Conservation (phyloP, 1,284 basidiomycete genomes). For the Austroboletus novae-zelandiae region DNA sequence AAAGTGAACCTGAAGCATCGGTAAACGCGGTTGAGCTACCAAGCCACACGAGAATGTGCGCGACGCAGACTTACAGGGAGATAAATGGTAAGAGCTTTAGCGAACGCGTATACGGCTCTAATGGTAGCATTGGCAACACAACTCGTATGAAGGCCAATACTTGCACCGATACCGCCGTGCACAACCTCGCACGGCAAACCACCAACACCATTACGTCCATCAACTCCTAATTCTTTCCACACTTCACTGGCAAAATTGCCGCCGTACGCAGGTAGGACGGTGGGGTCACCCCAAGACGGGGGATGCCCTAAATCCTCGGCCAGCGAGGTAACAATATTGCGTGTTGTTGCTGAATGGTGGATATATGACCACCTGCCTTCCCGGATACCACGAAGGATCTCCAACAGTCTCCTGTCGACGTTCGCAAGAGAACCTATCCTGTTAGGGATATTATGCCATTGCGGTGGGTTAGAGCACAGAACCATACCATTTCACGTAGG, state of each 20-base stretch:
- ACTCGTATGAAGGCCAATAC: conserved; percentile 47
- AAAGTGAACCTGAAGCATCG: conserved; percentile 56
- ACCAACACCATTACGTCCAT: conserved; percentile 50
- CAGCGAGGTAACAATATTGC: conserved; percentile 43
- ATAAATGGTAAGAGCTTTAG: conserved; percentile 62
- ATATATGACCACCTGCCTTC: conserved; percentile 58
- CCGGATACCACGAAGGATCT: conserved; percentile 51
- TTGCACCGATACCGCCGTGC: conserved; percentile 51
- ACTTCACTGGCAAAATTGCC: conserved; percentile 44
- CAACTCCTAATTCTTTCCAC: conserved; percentile 57
- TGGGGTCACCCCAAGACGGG: conserved; percentile 59
- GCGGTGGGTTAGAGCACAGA: neutral
- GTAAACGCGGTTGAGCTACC: neutral
- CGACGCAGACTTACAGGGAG: conserved; percentile 51
- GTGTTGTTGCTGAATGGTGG: conserved; percentile 34
- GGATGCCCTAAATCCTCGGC: conserved; percentile 58
- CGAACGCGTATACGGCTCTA: conserved; percentile 54
- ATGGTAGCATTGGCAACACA: conserved; percentile 58
- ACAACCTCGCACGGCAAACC: conserved; percentile 74
- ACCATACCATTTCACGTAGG: conserved; percentile 66
- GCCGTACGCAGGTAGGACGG: conserved; percentile 57
- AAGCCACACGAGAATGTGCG: neutral
- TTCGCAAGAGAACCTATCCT: conserved; percentile 70
- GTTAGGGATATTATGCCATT: conserved; percentile 1
- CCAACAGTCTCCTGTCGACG: conserved; percentile 58